phyloP scores from a whole-genome alignment of 371 early-diverging fungal species.

The Mucor plumbeus region DNA sequence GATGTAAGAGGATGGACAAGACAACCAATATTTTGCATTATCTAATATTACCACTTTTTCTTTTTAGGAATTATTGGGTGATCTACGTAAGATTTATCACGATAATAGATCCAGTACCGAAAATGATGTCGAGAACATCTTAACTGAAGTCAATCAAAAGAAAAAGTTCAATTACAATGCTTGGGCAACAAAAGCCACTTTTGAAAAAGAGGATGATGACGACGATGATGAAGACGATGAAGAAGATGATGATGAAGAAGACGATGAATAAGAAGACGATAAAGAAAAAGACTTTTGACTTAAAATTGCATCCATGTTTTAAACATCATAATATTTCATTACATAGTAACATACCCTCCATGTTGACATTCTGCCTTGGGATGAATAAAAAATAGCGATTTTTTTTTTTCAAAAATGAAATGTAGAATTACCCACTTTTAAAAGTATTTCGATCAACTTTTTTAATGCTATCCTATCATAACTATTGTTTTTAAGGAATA shows the following conservation, averaged over 20 bases:
- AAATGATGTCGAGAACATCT: slow-evolving; percentile 23
- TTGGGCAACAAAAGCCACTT: slow-evolving; percentile 26
- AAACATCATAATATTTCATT: too few relatives aligned
- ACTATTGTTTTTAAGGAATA: slow-evolving; percentile 2
- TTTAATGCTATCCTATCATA: too few relatives aligned
- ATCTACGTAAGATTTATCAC: slow-evolving; percentile 27
- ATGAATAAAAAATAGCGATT: too few relatives aligned
- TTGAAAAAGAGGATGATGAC: slow-evolving; percentile 24
- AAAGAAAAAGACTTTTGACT: too few relatives aligned
- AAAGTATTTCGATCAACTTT: too few relatives aligned
- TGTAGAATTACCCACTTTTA: too few relatives aligned
- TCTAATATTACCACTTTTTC: slow-evolving; percentile 19
- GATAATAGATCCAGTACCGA: slow-evolving; percentile 22
- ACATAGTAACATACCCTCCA: too few relatives aligned
- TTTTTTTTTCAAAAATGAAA: too few relatives aligned
- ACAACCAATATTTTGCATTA: slow-evolving; percentile 25
- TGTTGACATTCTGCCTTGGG: too few relatives aligned
- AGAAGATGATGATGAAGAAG: slow-evolving; percentile 6
- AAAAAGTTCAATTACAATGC: slow-evolving; percentile 27
- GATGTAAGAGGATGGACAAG: slow-evolving; percentile 23
- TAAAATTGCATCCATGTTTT: too few relatives aligned
- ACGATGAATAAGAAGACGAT: neutral
- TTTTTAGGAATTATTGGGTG: slow-evolving; percentile 22
- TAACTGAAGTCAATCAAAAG: slow-evolving; percentile 27
- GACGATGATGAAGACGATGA: slow-evolving; percentile 19